A percentile compares a stretch with the other conserved stretches of the same genome.
Evolutionary conservation across 1,284 basidiomycete species (phyloP).

Genomic region (Sanghuangporus weigelae): DNA sequence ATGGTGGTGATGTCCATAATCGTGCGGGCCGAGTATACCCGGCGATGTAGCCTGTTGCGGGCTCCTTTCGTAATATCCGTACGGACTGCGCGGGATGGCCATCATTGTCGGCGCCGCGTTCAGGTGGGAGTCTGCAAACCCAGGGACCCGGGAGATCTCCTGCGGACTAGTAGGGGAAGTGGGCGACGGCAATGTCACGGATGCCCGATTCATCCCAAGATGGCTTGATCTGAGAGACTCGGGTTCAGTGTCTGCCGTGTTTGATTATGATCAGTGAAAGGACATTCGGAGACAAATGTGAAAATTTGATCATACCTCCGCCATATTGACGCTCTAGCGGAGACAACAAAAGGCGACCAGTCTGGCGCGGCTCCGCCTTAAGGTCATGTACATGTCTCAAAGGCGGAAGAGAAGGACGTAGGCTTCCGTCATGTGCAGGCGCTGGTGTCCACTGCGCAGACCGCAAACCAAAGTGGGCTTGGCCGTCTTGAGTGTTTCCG

Average conservation of each 20-base stretch:
- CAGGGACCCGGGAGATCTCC: background rate
- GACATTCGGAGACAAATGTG: background rate
- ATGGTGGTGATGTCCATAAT: background rate
- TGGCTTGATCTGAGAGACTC: background rate
- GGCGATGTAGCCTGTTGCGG: background rate
- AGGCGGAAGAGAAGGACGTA: background rate
- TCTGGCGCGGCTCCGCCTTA: background rate
- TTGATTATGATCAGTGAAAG: background rate
- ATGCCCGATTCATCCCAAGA: background rate
- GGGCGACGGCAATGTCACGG: background rate
- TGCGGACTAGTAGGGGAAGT: background rate
- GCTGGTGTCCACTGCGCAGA: background rate
- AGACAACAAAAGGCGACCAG: background rate
- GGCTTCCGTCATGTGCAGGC: background rate
- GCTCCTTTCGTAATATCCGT: background rate
- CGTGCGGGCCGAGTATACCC: constrained; percentile 9
- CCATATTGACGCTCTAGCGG: background rate
- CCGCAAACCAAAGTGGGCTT: background rate
- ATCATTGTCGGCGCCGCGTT: background rate
- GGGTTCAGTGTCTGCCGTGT: background rate
- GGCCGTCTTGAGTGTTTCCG: background rate
- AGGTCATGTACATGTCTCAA: background rate
- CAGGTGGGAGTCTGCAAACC: background rate
- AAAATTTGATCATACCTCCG: background rate
- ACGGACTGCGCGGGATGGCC: constrained; percentile 11